These are phyloP conservation scores for Lipomyces oligophaga DNA, from an alignment of 805 yeast genomes.

Conservation along the genomic window DNA sequence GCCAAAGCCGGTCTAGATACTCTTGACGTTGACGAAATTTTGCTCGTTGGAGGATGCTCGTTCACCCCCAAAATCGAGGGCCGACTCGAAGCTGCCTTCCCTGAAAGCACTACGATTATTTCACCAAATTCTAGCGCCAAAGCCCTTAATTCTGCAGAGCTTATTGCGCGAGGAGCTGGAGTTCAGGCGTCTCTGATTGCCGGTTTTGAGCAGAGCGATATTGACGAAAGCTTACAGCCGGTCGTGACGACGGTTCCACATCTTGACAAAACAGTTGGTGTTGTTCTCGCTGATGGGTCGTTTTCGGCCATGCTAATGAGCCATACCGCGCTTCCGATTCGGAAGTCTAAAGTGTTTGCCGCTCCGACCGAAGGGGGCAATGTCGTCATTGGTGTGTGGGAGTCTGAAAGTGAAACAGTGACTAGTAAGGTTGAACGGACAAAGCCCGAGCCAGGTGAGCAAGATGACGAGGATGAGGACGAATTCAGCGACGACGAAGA, in stretches of 20 bases:
- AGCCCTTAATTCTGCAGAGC: conserved; percentile 83
- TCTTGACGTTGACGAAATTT: conserved; percentile 83
- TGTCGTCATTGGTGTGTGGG: conserved; percentile 68
- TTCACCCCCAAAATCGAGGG: conserved; percentile 86
- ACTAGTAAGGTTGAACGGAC: conserved; percentile 71
- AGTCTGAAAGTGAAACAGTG: conserved; percentile 78
- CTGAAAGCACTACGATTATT: conserved; percentile 67
- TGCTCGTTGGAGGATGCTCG: conserved; percentile 90
- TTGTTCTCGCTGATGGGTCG: conserved; percentile 58
- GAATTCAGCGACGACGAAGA: conserved; percentile 48
- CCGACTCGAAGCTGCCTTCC: conserved; percentile 70
- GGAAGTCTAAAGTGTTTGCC: conserved; percentile 63
- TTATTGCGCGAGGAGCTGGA: conserved; percentile 91
- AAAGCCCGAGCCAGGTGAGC: conserved; percentile 53
- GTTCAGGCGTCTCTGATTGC: conserved; percentile 83
- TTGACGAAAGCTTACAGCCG: conserved; percentile 69
- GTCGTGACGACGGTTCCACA: conserved; percentile 87
- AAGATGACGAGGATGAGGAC: conserved; percentile 45
- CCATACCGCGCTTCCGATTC: conserved; percentile 88
- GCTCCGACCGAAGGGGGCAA: conserved; percentile 57
- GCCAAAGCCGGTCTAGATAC: conserved; percentile 79
- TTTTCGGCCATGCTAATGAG: conserved; percentile 70
- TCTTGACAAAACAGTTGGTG: conserved; percentile 76
- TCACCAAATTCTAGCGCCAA: conserved; percentile 75
- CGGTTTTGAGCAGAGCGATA: conserved; percentile 66